Conservation (phyloP, 805 yeast genomes). For the Priceomyces medius region DNA sequence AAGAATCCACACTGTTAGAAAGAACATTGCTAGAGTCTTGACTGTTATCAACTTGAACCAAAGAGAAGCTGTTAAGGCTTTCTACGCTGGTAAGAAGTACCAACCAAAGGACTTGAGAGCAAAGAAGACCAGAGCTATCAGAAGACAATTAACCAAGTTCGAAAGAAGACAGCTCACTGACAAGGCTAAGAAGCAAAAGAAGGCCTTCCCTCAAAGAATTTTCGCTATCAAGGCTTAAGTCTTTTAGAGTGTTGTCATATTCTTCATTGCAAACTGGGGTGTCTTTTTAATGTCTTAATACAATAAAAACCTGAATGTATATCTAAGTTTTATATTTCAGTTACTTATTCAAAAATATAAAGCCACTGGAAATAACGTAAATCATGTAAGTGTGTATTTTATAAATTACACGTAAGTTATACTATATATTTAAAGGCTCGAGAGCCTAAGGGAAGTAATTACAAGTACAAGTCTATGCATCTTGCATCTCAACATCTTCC, state of each 20-base stretch:
- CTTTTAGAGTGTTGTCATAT: constrained; percentile 6
- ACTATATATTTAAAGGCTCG: too few species aligned
- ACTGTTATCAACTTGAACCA: constrained; percentile 96
- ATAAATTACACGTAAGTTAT: not conserved
- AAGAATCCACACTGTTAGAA: constrained; percentile 96
- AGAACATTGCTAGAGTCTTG: constrained; percentile 97
- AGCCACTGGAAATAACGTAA: constrained; percentile 8
- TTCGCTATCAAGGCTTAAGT: constrained; percentile 96
- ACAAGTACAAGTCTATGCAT: too few species aligned
- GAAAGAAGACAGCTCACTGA: constrained; percentile 82
- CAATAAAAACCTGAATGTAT: constrained; percentile 12
- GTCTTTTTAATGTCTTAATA: constrained; percentile 14
- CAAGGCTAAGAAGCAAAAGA: constrained; percentile 86
- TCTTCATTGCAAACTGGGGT: constrained; percentile 9
- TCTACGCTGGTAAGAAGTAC: constrained; percentile 93
- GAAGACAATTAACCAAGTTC: constrained; percentile 89
- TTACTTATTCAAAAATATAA: constrained; percentile 7
- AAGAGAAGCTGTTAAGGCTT: constrained; percentile 91
- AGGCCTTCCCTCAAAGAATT: constrained; percentile 98
- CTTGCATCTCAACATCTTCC: constrained; percentile 20
- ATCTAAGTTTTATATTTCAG: constrained; percentile 12
- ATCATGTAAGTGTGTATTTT: too few species aligned
- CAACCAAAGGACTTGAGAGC: constrained; percentile 98
- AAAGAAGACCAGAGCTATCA: constrained; percentile 99
- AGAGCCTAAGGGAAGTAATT: too few species aligned